phyloP scores from a whole-genome alignment of 129 eudicot genomes.

The Flaveria trinervia region DNA sequence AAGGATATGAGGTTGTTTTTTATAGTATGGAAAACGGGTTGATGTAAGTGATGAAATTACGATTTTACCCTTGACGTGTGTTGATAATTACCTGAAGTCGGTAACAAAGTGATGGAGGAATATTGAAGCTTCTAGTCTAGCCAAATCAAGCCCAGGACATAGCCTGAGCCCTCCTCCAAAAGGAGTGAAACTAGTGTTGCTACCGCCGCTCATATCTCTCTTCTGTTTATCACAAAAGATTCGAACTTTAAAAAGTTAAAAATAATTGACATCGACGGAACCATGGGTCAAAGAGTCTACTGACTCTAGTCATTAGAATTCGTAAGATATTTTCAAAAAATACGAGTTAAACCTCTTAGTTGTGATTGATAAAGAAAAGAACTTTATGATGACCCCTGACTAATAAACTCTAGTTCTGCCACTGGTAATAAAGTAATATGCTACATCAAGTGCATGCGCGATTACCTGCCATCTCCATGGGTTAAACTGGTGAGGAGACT shows the following conservation, averaged over 20 bases:
- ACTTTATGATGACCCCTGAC: not conserved
- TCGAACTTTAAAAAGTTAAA: not conserved
- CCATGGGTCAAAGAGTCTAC: no score
- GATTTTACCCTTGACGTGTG: not conserved
- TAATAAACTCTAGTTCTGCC: no score
- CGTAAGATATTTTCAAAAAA: no score
- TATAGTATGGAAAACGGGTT: not conserved
- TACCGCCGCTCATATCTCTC: conserved; percentile 50
- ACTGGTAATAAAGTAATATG: not conserved
- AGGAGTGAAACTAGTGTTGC: conserved; percentile 69
- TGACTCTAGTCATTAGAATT: no score
- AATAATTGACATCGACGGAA: not conserved
- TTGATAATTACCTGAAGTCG: conserved; percentile 57
- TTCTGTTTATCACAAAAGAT: conserved; percentile 41
- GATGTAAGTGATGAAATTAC: not conserved
- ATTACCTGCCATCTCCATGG: conserved; percentile 99
- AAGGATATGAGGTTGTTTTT: not conserved
- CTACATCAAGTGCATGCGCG: not conserved
- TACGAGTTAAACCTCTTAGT: no score
- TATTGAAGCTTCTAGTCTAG: conserved; percentile 94
- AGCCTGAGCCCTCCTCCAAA: conserved; percentile 99
- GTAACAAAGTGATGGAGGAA: conserved; percentile 93
- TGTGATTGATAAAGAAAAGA: not conserved
- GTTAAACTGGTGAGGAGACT: conserved; percentile 68
- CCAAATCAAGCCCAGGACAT: conserved; percentile 94